A percentile compares a stretch with the other conserved stretches of the same genome.
Conservation (phyloP, 352 stramenopile genomes). For the Globisporangium nodosum region DNA sequence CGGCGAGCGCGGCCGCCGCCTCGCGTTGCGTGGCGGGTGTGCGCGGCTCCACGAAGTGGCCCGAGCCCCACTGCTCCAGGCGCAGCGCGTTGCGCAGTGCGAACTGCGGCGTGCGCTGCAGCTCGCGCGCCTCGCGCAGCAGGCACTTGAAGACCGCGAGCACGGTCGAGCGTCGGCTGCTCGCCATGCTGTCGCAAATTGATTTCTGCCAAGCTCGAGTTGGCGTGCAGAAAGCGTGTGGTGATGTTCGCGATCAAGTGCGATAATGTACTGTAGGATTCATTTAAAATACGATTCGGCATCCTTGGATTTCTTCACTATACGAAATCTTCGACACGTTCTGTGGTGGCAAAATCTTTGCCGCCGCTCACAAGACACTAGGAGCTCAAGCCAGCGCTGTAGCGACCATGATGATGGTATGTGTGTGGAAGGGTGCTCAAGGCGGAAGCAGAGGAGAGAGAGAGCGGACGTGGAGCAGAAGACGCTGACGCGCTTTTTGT, state of each 20-base stretch:
- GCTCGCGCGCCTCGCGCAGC: conserved; percentile 47
- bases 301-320: too few relatives aligned
- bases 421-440: conserved; percentile 15
- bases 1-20: conserved; percentile 5
- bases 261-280: too few relatives aligned
- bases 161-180: conserved; percentile 24
- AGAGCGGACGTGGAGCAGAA: not conserved
- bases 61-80: conserved; percentile 62
- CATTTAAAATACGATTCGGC: too few relatives aligned
- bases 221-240: too few relatives aligned
- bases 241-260: too few relatives aligned
- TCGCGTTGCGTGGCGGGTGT: conserved; percentile 1
- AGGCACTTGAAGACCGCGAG: conserved; percentile 65
- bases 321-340: too few relatives aligned
- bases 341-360: conserved; percentile 7
- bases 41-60: conserved; percentile 33
- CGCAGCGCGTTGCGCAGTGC: conserved; percentile 43
- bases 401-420: conserved; percentile 52
- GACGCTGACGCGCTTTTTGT: conserved; percentile 1
- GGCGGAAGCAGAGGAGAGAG: not conserved
- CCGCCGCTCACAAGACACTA: not conserved
- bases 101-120: conserved; percentile 58
- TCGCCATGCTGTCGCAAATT: conserved; percentile 18
- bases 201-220: too few relatives aligned
- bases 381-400: conserved; percentile 6